These are phyloP conservation scores for Podospora fimiseda DNA, from an alignment of 495 filamentous ascomycete genomes.

Conservation along the genomic window DNA sequence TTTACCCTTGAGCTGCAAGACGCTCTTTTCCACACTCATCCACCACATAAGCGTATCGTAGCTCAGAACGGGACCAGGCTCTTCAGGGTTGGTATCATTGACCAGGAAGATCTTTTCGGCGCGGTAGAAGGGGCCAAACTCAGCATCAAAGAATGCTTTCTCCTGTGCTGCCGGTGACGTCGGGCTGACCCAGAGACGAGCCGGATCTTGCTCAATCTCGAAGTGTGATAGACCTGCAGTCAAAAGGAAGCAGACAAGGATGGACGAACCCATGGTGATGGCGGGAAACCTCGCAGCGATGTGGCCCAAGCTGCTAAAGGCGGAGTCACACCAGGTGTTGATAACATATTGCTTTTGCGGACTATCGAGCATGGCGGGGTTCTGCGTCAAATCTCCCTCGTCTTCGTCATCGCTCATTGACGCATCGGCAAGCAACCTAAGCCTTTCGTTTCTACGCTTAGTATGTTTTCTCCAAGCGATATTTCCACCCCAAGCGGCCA, in stretches of 20 bases:
- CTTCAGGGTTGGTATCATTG: slow-evolving; percentile 65
- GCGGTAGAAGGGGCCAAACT: slow-evolving; percentile 93
- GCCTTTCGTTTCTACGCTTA: slow-evolving; percentile 67
- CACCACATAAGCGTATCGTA: slow-evolving; percentile 90
- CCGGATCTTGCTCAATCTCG: slow-evolving; percentile 79
- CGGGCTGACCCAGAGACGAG: slow-evolving; percentile 90
- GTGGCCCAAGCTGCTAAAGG: slow-evolving; percentile 78
- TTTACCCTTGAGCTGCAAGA: slow-evolving; percentile 61
- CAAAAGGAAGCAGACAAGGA: slow-evolving; percentile 65
- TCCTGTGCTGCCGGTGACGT: slow-evolving; percentile 85
- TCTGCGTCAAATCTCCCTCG: slow-evolving; percentile 70
- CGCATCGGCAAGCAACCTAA: slow-evolving; percentile 79
- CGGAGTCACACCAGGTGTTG: slow-evolving; percentile 69
- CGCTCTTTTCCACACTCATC: slow-evolving; percentile 78
- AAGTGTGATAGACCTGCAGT: slow-evolving; percentile 86
- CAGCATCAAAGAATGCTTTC: slow-evolving; percentile 89
- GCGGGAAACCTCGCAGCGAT: slow-evolving; percentile 74
- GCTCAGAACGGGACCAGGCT: slow-evolving; percentile 68
- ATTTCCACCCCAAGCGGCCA: slow-evolving; percentile 62
- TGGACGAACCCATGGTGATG: slow-evolving; percentile 66
- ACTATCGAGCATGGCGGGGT: slow-evolving; percentile 61
- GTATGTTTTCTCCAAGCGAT: slow-evolving; percentile 66
- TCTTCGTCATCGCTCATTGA: slow-evolving; percentile 86
- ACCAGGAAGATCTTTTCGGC: slow-evolving; percentile 90
- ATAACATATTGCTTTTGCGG: slow-evolving; percentile 67